A percentile compares a stretch with the other conserved stretches of the same genome.
These are phyloP conservation scores for Amborella trichopoda DNA, from an alignment of 164 flowering plant genomes.

Conservation along the genomic window DNA sequence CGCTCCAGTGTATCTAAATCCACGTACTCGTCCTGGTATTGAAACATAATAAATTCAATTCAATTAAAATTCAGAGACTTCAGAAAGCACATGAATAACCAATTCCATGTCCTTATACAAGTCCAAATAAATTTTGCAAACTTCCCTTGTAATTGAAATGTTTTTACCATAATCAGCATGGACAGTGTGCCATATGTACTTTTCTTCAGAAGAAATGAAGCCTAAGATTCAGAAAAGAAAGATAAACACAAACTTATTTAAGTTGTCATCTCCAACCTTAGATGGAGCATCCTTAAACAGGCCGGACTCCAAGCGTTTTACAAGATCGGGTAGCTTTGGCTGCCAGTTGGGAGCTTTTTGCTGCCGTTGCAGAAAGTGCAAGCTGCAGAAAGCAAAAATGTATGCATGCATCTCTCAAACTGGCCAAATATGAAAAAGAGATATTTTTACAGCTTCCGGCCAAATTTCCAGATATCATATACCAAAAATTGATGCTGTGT, in stretches of 20 bases:
- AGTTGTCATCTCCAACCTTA: conserved; percentile 41
- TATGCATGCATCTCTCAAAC: neutral
- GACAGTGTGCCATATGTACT: neutral
- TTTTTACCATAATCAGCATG: neutral
- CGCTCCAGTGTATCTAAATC: conserved; percentile 58
- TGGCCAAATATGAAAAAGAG: neutral
- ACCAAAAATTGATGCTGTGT: no score
- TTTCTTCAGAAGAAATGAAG: conserved; percentile 3
- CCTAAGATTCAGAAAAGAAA: no score
- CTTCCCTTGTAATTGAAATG: neutral
- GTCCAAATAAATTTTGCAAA: neutral
- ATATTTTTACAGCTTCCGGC: no score
- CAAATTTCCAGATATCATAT: no score
- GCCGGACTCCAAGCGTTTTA: conserved; percentile 61
- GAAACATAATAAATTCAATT: neutral
- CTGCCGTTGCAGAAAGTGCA: conserved; percentile 10
- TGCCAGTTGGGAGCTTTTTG: conserved; percentile 10
- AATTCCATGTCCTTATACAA: neutral
- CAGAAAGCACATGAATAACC: neutral
- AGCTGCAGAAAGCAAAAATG: conserved; percentile 6
- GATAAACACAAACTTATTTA: no score
- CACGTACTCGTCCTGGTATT: conserved; percentile 74
- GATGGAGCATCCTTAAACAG: conserved; percentile 39
- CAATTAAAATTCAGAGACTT: neutral
- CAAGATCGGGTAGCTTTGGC: conserved; percentile 38